Evolutionary conservation across 208 protist species (phyloP).

Genomic region (Leishmania aethiopica): DNA sequence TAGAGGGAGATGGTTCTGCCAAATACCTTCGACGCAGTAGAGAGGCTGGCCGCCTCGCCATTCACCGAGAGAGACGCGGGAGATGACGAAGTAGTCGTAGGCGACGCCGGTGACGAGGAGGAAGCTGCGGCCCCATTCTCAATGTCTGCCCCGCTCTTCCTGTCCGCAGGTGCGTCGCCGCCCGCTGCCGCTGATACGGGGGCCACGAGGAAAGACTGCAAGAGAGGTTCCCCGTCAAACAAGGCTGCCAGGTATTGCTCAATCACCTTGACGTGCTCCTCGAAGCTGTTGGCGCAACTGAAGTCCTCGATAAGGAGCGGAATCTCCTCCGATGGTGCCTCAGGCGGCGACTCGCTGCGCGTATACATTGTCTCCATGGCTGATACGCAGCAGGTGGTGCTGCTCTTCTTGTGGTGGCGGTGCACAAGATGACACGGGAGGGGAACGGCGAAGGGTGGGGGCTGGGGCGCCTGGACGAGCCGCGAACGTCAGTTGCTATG

Average conservation of each 20-base stretch:
- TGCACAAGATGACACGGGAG: background rate
- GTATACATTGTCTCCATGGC: background rate
- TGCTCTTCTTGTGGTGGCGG: background rate
- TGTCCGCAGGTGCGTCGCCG: background rate
- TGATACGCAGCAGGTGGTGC: background rate
- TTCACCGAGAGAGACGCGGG: conserved; percentile 20
- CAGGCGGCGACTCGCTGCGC: background rate
- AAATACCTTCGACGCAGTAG: conserved; percentile 14
- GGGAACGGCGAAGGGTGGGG: background rate
- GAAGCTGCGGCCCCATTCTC: background rate
- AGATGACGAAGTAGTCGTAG: conserved; percentile 7
- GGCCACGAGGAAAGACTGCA: conserved; percentile 43
- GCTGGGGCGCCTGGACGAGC: background rate
- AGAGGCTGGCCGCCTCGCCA: background rate
- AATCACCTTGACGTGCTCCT: conserved; percentile 57
- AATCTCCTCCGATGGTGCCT: conserved; percentile 29
- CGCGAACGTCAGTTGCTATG: background rate
- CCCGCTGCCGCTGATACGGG: conserved; percentile 3
- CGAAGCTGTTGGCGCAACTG: conserved; percentile 73
- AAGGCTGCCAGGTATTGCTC: conserved; percentile 52
- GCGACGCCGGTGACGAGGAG: background rate
- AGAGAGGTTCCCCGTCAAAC: conserved; percentile 41
- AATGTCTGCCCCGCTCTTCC: background rate
- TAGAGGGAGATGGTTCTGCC: conserved; percentile 27
- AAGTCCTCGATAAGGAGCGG: conserved; percentile 80